Evolutionary conservation across 495 filamentous ascomycete genomes (phyloP).

Genomic region (Paragyromitra xinjiangensis): DNA sequence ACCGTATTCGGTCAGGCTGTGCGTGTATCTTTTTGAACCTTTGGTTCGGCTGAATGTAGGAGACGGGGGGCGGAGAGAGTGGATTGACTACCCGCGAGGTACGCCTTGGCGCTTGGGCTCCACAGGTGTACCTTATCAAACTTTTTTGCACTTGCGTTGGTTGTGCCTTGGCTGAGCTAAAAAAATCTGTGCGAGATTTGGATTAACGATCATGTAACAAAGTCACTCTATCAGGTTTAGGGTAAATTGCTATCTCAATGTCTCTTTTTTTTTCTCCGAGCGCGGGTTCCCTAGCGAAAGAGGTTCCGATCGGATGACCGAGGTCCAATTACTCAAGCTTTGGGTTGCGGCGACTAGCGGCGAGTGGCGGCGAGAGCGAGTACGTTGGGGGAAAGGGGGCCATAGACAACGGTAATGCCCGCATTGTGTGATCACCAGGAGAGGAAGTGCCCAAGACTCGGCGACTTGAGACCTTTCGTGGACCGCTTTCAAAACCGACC

Average conservation of each 20-base stretch:
- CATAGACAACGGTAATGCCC: slow-evolving; percentile 5
- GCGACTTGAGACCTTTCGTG: neutral
- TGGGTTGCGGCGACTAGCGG: slow-evolving; percentile 5
- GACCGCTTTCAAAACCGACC: slow-evolving; percentile 10
- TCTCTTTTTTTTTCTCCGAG: neutral
- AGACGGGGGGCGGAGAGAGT: neutral
- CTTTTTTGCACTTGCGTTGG: slow-evolving; percentile 7
- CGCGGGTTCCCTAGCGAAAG: neutral
- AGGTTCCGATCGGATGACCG: slow-evolving; percentile 1
- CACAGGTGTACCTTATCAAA: slow-evolving; percentile 5
- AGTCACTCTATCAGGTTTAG: slow-evolving; percentile 6
- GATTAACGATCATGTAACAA: slow-evolving; percentile 1
- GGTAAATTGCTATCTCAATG: neutral
- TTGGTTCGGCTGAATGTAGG: slow-evolving; percentile 17
- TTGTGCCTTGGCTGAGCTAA: slow-evolving; percentile 1
- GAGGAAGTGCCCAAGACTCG: neutral
- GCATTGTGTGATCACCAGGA: neutral
- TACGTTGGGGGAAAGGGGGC: neutral
- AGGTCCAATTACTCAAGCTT: slow-evolving; percentile 2
- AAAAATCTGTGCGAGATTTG: neutral
- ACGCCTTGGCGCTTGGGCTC: neutral
- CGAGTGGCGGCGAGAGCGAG: neutral
- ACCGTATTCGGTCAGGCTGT: slow-evolving; percentile 13
- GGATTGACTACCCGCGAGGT: slow-evolving; percentile 8
- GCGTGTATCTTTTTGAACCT: neutral